These are phyloP conservation scores for Boletus bicolor DNA, from an alignment of 768 basidiomycete genomes.

Conservation along the genomic window DNA sequence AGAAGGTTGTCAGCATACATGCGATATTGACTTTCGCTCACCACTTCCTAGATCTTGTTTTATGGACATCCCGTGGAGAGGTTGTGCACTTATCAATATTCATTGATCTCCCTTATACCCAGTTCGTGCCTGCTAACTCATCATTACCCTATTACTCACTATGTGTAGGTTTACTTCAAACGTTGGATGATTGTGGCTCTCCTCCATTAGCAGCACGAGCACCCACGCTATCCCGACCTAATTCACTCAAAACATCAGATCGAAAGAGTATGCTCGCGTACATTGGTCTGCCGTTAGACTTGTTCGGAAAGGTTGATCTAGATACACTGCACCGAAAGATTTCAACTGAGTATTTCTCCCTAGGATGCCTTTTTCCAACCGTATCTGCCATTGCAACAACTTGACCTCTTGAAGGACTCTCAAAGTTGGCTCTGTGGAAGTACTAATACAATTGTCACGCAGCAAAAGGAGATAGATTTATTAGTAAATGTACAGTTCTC, in stretches of 20 bases:
- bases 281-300: conserved; percentile 87
- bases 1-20: conserved; percentile 53
- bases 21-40: conserved; percentile 9
- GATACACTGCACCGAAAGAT: not conserved
- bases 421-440: conserved; percentile 90
- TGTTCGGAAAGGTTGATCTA: conserved; percentile 77
- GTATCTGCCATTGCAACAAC: conserved; percentile 92
- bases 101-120: conserved; percentile 89
- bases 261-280: conserved; percentile 87
- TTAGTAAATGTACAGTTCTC: conserved; percentile 67
- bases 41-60: conserved; percentile 76
- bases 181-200: conserved; percentile 87
- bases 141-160: conserved; percentile 3
- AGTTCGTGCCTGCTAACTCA: conserved; percentile 39
- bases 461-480: conserved; percentile 88
- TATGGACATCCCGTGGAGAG: conserved; percentile 95
- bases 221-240: conserved; percentile 64
- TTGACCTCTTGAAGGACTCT: conserved; percentile 80
- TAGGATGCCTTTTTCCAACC: conserved; percentile 97
- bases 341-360: conserved; percentile 1
- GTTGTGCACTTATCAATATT: conserved; percentile 96
- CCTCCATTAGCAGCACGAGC: conserved; percentile 69
- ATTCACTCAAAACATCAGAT: conserved; percentile 84
- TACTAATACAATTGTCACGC: conserved; percentile 93
- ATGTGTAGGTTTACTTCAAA: conserved; percentile 72